Evolutionary conservation across 1,284 basidiomycete species (phyloP).

Genomic region (Peniophora sp.): DNA sequence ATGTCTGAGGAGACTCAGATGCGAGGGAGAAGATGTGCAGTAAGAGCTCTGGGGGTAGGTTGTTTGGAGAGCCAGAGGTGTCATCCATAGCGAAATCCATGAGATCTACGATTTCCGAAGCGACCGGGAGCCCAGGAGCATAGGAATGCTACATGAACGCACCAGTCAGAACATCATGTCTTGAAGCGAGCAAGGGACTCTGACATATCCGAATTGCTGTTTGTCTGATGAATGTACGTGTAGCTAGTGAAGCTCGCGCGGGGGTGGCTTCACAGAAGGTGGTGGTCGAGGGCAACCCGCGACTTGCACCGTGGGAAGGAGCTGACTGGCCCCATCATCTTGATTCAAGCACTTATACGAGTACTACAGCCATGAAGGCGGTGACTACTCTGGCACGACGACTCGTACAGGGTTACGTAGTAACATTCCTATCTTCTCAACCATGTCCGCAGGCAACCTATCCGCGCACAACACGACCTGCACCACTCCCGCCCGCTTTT

Average conservation of each 20-base stretch:
- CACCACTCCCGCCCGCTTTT: conserved; percentile 83
- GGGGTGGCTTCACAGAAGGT: too few relatives aligned
- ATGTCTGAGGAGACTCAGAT: neutral
- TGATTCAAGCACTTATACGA: too few relatives aligned
- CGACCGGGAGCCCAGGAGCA: neutral
- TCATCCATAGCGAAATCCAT: neutral
- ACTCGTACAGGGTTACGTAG: too few relatives aligned
- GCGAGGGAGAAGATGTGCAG: neutral
- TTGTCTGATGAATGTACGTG: neutral
- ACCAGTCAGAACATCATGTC: neutral
- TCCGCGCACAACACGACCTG: conserved; percentile 89
- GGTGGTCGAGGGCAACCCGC: too few relatives aligned
- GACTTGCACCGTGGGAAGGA: too few relatives aligned
- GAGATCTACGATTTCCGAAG: neutral
- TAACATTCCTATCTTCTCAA: too few relatives aligned
- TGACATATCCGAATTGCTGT: neutral
- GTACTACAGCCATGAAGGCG: too few relatives aligned
- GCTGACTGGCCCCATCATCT: too few relatives aligned
- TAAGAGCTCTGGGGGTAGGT: neutral
- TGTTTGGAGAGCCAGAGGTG: neutral
- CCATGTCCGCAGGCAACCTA: too few relatives aligned
- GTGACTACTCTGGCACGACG: too few relatives aligned
- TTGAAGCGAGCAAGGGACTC: neutral
- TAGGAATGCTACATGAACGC: neutral
- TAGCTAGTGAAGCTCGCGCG: too few relatives aligned